phyloP scores from a whole-genome alignment of 768 basidiomycete species.

The Tylopilus felleus region DNA sequence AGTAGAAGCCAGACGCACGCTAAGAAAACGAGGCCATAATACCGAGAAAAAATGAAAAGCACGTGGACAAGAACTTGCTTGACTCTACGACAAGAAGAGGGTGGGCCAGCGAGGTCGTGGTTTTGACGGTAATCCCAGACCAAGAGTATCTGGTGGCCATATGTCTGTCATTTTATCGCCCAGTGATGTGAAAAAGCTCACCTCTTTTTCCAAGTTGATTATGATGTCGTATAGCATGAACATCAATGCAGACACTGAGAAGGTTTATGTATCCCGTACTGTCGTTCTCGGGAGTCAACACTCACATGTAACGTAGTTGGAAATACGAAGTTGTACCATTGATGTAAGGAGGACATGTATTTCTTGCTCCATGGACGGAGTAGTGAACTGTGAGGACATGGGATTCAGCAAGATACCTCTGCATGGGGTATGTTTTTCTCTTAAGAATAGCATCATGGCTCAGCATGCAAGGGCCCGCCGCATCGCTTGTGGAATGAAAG shows the following conservation, averaged over 20 bases:
- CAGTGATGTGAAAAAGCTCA: background rate
- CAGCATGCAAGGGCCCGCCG: background rate
- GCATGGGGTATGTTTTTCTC: background rate
- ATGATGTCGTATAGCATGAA: conserved; percentile 23
- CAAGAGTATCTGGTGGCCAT: conserved; percentile 8
- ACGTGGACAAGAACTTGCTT: conserved; percentile 10
- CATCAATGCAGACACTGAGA: conserved; percentile 11
- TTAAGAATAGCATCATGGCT: background rate
- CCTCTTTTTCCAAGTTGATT: conserved; percentile 21
- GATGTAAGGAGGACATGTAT: background rate
- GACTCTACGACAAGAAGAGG: background rate
- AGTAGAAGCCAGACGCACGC: conserved; percentile 3
- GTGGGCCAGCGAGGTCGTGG: background rate
- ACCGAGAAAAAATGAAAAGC: conserved; percentile 23
- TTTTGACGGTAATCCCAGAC: conserved; percentile 13
- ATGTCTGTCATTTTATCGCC: background rate
- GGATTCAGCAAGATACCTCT: background rate
- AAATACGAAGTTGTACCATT: conserved; percentile 14
- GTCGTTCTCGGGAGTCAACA: background rate
- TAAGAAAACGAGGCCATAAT: conserved; percentile 25
- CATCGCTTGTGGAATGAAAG: conserved; percentile 2
- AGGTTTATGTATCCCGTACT: background rate
- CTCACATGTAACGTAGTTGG: conserved; percentile 16
- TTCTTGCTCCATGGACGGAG: conserved; percentile 3
- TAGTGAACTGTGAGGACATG: conserved; percentile 10